Conservation (phyloP, 2,329 filamentous ascomycete genomes). For the Beauveria medogensis region DNA sequence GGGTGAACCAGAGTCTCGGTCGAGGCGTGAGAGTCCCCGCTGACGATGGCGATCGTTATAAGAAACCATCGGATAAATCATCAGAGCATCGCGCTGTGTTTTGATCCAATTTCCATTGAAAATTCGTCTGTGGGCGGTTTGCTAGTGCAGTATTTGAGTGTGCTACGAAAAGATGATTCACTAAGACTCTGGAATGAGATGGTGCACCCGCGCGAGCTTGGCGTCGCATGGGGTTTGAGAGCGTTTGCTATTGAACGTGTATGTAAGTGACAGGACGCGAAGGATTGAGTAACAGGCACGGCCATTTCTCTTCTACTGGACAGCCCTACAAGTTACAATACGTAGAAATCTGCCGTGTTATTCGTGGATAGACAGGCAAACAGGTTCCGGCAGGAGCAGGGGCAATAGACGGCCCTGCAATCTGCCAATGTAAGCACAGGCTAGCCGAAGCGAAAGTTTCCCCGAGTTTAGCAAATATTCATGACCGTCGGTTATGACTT, state of each 20-base stretch:
- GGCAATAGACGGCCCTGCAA: background rate
- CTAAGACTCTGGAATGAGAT: background rate
- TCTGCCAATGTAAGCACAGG: background rate
- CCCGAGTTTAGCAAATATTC: too few species aligned
- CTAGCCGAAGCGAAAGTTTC: background rate
- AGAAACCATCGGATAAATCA: background rate
- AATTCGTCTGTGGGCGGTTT: background rate
- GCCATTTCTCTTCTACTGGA: background rate
- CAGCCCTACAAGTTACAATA: background rate
- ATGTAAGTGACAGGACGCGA: background rate
- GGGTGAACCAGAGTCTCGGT: background rate
- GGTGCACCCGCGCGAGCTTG: background rate
- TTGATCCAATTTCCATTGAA: background rate
- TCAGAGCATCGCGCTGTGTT: slow-evolving; percentile 1
- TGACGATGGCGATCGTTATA: slow-evolving; percentile 3
- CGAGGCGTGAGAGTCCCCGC: background rate
- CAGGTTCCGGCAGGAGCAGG: too few species aligned
- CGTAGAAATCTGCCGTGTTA: background rate
- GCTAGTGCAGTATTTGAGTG: background rate
- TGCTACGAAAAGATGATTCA: background rate
- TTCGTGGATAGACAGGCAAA: too few species aligned
- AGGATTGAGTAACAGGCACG: background rate
- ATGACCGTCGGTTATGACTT: too few species aligned
- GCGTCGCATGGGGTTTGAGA: background rate
- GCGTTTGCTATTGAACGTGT: background rate